phyloP scores from a whole-genome alignment of 345 rosid genomes.

The Alliaria petiolata region DNA sequence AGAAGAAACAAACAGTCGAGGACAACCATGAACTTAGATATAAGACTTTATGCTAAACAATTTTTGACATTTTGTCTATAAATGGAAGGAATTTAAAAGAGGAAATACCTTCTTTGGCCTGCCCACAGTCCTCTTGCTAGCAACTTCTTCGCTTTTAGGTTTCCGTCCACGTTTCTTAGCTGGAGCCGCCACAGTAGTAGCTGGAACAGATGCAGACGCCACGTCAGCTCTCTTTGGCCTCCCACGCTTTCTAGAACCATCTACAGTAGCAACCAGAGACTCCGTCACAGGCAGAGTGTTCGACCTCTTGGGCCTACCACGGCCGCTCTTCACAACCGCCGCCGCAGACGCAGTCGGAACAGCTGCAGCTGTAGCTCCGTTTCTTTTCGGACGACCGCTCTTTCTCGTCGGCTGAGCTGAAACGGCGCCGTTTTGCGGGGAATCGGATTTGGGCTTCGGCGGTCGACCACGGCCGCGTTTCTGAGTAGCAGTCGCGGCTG shows the following conservation, averaged over 20 bases:
- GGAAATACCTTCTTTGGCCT: constrained; percentile 62
- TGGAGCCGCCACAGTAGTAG: constrained; percentile 2
- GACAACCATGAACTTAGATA: not conserved
- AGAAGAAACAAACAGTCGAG: not conserved
- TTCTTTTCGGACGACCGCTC: constrained; percentile 43
- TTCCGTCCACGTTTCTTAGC: constrained; percentile 49
- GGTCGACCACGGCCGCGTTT: constrained; percentile 78
- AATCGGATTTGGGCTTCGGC: constrained; percentile 36
- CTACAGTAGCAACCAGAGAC: not conserved
- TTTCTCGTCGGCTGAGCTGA: constrained; percentile 5
- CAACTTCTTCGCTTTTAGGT: constrained; percentile 27
- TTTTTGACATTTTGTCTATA: not conserved
- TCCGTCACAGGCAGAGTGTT: not conserved
- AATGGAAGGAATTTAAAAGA: not conserved
- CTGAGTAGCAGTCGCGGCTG: constrained; percentile 6
- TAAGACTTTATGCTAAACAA: not conserved
- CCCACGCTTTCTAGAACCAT: constrained; percentile 42
- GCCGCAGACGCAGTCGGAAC: not conserved
- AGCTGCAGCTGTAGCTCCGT: constrained; percentile 2
- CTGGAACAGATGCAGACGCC: not conserved
- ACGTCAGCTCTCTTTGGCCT: constrained; percentile 47
- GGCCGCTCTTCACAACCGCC: constrained; percentile 6
- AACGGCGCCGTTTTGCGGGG: not conserved
- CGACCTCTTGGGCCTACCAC: constrained; percentile 27
- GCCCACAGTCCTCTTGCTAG: constrained; percentile 42